These are phyloP conservation scores for Nemania bipapillata DNA, from an alignment of 2,329 filamentous ascomycete species.

Conservation along the genomic window DNA sequence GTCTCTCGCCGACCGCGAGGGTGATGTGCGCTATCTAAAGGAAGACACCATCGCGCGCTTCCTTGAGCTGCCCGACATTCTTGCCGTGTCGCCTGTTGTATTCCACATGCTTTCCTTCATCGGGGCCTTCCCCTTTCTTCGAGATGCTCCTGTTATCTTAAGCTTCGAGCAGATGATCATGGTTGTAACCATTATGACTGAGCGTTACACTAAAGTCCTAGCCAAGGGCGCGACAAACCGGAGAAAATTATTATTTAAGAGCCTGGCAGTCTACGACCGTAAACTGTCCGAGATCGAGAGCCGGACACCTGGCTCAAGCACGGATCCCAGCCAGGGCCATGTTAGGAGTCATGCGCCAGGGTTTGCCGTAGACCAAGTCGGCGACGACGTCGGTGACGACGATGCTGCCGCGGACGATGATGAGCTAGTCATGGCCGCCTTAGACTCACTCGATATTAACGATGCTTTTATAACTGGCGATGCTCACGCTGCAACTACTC, in stretches of 20 bases:
- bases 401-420: conserved; percentile 67
- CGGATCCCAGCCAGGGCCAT: conserved; percentile 7
- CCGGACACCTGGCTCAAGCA: conserved; percentile 35
- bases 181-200: conserved; percentile 77
- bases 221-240: conserved; percentile 67
- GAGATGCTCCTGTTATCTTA: conserved; percentile 75
- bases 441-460: conserved; percentile 73
- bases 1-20: conserved; percentile 72
- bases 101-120: conserved; percentile 78
- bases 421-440: conserved; percentile 73
- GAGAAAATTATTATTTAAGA: conserved; percentile 74
- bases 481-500: conserved; percentile 58
- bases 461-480: conserved; percentile 68
- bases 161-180: conserved; percentile 77
- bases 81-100: conserved; percentile 73
- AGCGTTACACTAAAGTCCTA: conserved; percentile 73
- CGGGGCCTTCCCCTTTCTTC: conserved; percentile 77
- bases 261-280: conserved; percentile 76
- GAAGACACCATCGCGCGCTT: conserved; percentile 77
- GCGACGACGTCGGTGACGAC: conserved; percentile 56
- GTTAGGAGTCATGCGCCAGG: conserved; percentile 50
- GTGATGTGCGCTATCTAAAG: conserved; percentile 71
- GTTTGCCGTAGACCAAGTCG: conserved; percentile 60
- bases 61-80: conserved; percentile 76
- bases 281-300: conserved; percentile 55